Base-by-base conservation (phyloP, 495 filamentous ascomycete genomes). In the Penicillium soppii region DNA sequence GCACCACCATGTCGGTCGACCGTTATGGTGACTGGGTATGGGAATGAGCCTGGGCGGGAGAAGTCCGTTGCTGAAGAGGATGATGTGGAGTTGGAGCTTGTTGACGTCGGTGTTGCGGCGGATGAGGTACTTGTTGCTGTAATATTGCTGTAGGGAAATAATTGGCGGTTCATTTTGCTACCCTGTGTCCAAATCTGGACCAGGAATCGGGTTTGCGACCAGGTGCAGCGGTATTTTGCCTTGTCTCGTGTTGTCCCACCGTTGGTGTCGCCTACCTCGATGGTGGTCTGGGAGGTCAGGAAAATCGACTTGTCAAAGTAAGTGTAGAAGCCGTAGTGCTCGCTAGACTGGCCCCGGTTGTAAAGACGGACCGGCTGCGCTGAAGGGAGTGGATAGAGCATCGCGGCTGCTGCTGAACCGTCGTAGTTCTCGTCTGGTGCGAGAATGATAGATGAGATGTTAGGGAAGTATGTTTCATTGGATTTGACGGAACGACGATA, bases 291-390 rank as follows among this genome's bases (percentile, higher is more conserved):
- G 9, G 78, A 82, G 45, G 81, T 78, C 43, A 91, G 74, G 74
- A 91, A 95, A 45, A 95, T 90, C 5, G 88, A 88, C 56, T 90
- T 89, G 67, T 92, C 84, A 68, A 86, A 97, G 75, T 95, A 95
- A 0, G 81, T 87, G 68, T 95, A 96, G 70, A 97, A 96, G 8
- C 89, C 90, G 68, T 95, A 97, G 70, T 96, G 90, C 63, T 98
- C 94, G 0, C 82, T 84, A 2, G 79, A 71, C 27, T 84, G 68
- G 16, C 85, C 91, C 19, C 90, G 86, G 67, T 97, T 87, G 72
- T 88, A 97, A 2, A 97, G 80, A 3, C 87, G 84, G 13, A 97
- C 67, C 0, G 90, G 94, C 56, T 97, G 94, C 26, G 89, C 82
- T 1, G 65, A 60, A 0, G 89, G 80, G 35, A 82, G 76, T 0